These are phyloP conservation scores for Coemansia pectinata DNA, from an alignment of 192 early-diverging fungal species.

Conservation along the genomic window DNA sequence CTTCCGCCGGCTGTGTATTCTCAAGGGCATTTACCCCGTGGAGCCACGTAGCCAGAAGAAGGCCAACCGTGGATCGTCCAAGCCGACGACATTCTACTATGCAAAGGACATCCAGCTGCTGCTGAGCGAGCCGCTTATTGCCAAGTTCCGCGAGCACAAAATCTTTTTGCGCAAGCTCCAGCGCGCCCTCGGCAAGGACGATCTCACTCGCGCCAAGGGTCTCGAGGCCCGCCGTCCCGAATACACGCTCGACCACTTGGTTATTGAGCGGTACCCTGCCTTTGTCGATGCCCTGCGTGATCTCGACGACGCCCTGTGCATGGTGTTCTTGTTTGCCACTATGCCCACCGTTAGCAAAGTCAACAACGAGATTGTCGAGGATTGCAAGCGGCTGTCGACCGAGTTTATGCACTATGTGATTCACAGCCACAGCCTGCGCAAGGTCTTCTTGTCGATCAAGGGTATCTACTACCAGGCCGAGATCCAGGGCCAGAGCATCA, in stretches of 20 bases:
- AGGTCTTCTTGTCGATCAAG: constrained; percentile 96
- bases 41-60: constrained; percentile 94
- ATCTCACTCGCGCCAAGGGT: constrained; percentile 74
- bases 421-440: constrained; percentile 73
- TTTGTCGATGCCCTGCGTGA: constrained; percentile 93
- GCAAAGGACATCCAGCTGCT: constrained; percentile 95
- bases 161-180: constrained; percentile 82
- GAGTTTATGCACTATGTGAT: constrained; percentile 96
- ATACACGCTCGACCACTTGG: constrained; percentile 90
- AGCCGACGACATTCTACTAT: constrained; percentile 91
- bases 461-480: constrained; percentile 99
- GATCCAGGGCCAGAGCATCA: constrained; percentile 89
- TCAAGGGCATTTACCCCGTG: constrained; percentile 98
- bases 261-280: constrained; percentile 94
- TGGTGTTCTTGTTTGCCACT: constrained; percentile 91
- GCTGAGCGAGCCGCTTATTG: constrained; percentile 89
- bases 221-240: constrained; percentile 77
- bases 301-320: constrained; percentile 96
- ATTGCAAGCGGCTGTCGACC: constrained; percentile 79
- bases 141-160: constrained; percentile 93
- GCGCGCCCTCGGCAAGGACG: constrained; percentile 81
- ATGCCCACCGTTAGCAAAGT: constrained; percentile 75
- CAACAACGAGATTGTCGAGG: constrained; percentile 61
- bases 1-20: constrained; percentile 96
- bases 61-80: constrained; percentile 85